These are phyloP conservation scores for Knoxia roxburghii DNA, from an alignment of 257 asterid species.

Conservation along the genomic window DNA sequence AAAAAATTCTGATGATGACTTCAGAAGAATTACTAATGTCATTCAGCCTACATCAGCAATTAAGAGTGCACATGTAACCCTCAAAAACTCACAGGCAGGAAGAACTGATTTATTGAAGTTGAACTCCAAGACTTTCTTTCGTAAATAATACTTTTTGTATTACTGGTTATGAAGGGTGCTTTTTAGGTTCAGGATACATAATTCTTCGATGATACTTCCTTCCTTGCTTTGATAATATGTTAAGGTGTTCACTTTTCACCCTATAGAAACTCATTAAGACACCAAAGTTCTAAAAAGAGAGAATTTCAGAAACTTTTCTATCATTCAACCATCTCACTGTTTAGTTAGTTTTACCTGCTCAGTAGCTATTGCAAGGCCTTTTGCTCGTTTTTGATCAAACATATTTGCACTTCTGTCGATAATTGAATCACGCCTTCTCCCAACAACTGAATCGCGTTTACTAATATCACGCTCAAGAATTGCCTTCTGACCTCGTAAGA, in stretches of 20 bases:
- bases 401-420: slow-evolving; percentile 55
- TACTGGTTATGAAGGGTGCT: neutral
- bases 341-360: slow-evolving; percentile 44
- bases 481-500: slow-evolving; percentile 63
- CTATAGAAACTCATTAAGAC: neutral
- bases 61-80: neutral
- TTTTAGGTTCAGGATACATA: neutral
- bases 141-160: neutral
- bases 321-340: neutral
- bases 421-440: slow-evolving; percentile 58
- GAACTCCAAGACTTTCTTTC: neutral
- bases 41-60: too few relatives aligned
- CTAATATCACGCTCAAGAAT: slow-evolving; percentile 83
- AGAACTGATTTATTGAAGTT: neutral
- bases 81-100: neutral
- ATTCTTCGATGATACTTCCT: neutral
- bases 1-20: neutral
- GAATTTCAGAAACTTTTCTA: neutral
- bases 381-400: slow-evolving; percentile 55
- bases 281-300: neutral
- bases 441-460: slow-evolving; percentile 60
- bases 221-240: neutral
- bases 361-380: slow-evolving; percentile 38
- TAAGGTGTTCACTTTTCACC: neutral
- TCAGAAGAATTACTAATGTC: neutral